Percentiles rank a stretch among this genome's conserved stretches.
phyloP scores from a whole-genome alignment of 2,329 filamentous ascomycete genomes.

The Bimuria novae-zelandiae region DNA sequence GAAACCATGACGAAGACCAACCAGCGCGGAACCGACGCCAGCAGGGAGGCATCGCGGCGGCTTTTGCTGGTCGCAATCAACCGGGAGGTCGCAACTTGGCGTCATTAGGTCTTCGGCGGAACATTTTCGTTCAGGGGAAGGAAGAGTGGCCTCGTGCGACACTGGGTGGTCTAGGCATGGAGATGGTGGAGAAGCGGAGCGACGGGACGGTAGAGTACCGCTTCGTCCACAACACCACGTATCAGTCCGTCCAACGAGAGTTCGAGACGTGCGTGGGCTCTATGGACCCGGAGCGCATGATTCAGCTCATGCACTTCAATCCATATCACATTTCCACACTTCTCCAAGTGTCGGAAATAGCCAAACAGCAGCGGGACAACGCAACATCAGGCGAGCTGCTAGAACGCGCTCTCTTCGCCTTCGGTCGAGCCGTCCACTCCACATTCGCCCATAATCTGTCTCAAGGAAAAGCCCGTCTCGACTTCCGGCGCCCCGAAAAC shows the following conservation, averaged over 20 bases:
- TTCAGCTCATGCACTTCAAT: conserved; percentile 72
- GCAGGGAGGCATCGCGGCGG: conserved; percentile 63
- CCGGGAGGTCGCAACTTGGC: conserved; percentile 66
- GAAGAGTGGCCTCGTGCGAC: conserved; percentile 83
- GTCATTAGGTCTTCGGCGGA: conserved; percentile 73
- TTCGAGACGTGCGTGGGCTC: conserved; percentile 81
- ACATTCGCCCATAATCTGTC: conserved; percentile 77
- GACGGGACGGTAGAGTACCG: conserved; percentile 73
- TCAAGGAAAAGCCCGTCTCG: conserved; percentile 77
- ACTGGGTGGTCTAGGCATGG: conserved; percentile 84
- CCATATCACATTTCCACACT: conserved; percentile 93
- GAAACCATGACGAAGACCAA: conserved; percentile 58
- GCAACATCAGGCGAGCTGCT: conserved; percentile 84
- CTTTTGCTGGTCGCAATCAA: conserved; percentile 59
- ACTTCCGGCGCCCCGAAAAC: conserved; percentile 84
- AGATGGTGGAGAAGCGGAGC: conserved; percentile 59
- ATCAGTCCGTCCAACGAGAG: conserved; percentile 73
- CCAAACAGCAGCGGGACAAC: conserved; percentile 88
- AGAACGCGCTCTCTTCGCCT: conserved; percentile 88
- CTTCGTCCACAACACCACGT: conserved; percentile 74
- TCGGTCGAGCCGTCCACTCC: conserved; percentile 86
- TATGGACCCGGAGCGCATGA: conserved; percentile 82
- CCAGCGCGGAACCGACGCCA: conserved; percentile 58
- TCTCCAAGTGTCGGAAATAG: conserved; percentile 91
- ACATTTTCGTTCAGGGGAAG: conserved; percentile 83